Evolutionary conservation across 371 early-diverging fungal species (phyloP), one percentile per base, ranked within the genome.

Genomic region (Mortierella sp.): DNA sequence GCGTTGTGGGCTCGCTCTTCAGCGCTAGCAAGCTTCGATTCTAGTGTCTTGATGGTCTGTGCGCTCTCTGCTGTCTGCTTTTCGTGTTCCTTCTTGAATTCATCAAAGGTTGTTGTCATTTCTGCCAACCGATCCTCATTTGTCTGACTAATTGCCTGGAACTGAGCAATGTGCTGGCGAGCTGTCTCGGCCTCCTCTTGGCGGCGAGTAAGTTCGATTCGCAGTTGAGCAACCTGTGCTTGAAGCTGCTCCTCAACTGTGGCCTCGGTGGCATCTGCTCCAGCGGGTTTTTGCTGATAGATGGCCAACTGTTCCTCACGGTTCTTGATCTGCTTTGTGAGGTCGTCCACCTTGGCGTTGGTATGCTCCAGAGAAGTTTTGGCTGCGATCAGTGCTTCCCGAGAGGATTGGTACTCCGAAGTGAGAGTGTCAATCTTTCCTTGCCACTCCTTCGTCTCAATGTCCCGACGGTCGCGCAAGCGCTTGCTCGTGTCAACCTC

Each of bases 121-220:
- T 84, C 79, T 9, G 79, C 80, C 28, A 88, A 81, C 16, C 85
- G 70, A 23, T 68, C 76, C 30, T 88, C 88, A 63, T 79, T 83
- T 46, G 84, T 73, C 14, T 74, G 68, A 28, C 87, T 83, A 48
- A 88, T 84, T 50, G 81, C 84, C 66, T 84, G 86, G 84, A 75
- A 88, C 66, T 86, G 84, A 21, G 84, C 88, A 26, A 84, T 79
- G 16, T 84, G 87, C 57, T 72, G 70, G 16, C 75, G 72, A 9
- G 74, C 74, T 12, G 82, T 66, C 15, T 82, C 85, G 1, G 79
- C 68, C 70, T 86, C 83, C 23, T 79, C 80, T 52, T 84, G 70
- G 26, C 68, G 63, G 6, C 73, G 66, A 0, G 66, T 64, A 19
- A 81, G 70, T 29, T 83, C 82, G 14, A 57, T 45, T 14, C 64